Evolutionary conservation across 2,329 filamentous ascomycete genomes (phyloP).

Genomic region (Hysterium pulicare): DNA sequence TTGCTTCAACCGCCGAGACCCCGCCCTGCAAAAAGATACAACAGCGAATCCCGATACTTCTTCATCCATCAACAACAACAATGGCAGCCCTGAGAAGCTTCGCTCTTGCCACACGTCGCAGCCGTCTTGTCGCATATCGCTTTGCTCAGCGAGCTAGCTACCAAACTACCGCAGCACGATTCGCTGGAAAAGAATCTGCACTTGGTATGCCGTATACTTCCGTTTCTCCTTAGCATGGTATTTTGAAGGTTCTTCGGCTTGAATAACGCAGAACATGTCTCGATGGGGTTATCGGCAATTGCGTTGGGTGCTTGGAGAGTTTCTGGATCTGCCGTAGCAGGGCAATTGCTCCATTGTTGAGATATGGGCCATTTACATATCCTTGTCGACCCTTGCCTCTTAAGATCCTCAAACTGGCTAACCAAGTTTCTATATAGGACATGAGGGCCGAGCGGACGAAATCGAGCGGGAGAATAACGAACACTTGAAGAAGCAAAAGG

Average conservation of each 20-base stretch:
- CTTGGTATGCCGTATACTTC: conserved; percentile 36
- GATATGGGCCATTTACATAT: too few relatives aligned
- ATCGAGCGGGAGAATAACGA: conserved; percentile 43
- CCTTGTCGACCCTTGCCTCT: too few relatives aligned
- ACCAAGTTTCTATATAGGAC: too few relatives aligned
- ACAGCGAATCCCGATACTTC: background rate
- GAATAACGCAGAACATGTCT: too few relatives aligned
- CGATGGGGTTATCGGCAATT: too few relatives aligned
- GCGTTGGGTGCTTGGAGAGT: too few relatives aligned
- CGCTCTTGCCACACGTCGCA: conserved; percentile 24
- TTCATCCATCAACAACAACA: conserved; percentile 11
- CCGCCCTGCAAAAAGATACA: background rate
- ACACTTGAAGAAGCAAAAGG: conserved; percentile 42
- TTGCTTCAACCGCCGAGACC: background rate
- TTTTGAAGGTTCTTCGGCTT: too few relatives aligned
- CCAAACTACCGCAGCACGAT: conserved; percentile 33
- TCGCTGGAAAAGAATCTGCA: conserved; percentile 43
- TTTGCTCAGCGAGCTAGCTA: conserved; percentile 37
- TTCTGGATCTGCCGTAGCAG: too few relatives aligned
- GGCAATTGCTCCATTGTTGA: too few relatives aligned
- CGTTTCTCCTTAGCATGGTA: background rate
- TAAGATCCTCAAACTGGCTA: too few relatives aligned
- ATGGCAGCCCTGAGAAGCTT: conserved; percentile 34
- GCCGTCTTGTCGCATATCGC: conserved; percentile 20
- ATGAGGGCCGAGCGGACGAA: conserved; percentile 36